Base-by-base conservation (phyloP, 2,329 filamentous ascomycete species). In the Plenodomus biglobosus region DNA sequence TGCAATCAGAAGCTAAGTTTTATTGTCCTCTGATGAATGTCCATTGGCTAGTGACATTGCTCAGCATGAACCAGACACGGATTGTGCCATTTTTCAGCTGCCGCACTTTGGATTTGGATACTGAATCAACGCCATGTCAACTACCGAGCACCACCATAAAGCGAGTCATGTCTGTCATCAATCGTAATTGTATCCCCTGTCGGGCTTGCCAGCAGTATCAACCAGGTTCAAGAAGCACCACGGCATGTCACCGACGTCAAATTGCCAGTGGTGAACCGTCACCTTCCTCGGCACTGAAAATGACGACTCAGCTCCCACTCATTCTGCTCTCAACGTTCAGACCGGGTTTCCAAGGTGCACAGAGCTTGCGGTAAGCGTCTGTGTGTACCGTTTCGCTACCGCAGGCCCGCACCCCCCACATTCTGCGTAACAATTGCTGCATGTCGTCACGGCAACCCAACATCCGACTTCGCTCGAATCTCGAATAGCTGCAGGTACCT, bases 351-450 rank as follows among this genome's bases (percentile, higher is more conserved):
- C 3, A 30, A 10, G 22, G 16, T 8, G 20, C 21, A 20, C 16
- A 19, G n/a, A 41, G 32, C 21, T 19, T 37, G 32, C 32, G 44
- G 30, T 37, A 32, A 24, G 22, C 27, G 27, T 15, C 30, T 36
- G 18, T 35, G 30, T 35, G 15, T 27, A 24, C 30, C 32, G 19
- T 22, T 37, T 37, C 27, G 27, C 27, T 32, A 32, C 27, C 27
- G 27, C 27, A 32, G 27, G n/a, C 35, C 21, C 18, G 36, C 10
- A 16, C 30, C 42, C 45, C 45, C 45, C 45, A 48, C 45, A 48
- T 38, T 18, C 40, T 48, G 40, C 40, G 45, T 48, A 39, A 43
- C 45, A 16, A 38, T 3, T 17, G 3, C n/a, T 42, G n/a, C 49
- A 34, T 44, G 40, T 34, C 41, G 21, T 39, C 40, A 40, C 27